Percentiles rank a stretch among this genome's conserved stretches.
These are phyloP conservation scores for Fomitopsis serialis DNA, from an alignment of 768 basidiomycete genomes.

Conservation along the genomic window DNA sequence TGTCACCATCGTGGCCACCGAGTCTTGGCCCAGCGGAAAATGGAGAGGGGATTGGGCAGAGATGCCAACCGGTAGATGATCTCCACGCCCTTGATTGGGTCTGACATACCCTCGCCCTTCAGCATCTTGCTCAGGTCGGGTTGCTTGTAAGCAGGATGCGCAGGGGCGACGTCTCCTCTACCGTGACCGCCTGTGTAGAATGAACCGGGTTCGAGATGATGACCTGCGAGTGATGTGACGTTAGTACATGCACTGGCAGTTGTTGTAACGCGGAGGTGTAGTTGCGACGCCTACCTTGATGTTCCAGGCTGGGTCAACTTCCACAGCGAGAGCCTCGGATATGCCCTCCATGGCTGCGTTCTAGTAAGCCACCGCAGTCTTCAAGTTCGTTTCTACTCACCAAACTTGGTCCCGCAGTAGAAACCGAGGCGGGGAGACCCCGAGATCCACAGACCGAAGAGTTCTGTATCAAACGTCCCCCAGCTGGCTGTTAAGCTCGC, in stretches of 20 bases:
- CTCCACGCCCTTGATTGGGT: slow-evolving; percentile 5
- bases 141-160: slow-evolving; percentile 2
- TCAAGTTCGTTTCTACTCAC: slow-evolving; percentile 2
- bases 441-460: slow-evolving; percentile 27
- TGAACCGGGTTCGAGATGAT: slow-evolving; percentile 14
- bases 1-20: background rate
- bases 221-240: slow-evolving; percentile 2
- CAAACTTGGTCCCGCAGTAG: slow-evolving; percentile 20
- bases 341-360: slow-evolving; percentile 13
- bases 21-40: slow-evolving; percentile 13
- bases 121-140: slow-evolving; percentile 1
- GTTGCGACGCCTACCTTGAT: slow-evolving; percentile 10
- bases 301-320: slow-evolving; percentile 17
- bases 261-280: background rate
- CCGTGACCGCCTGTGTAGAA: slow-evolving; percentile 16
- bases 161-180: background rate
- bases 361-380: background rate
- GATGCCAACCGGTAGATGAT: slow-evolving; percentile 5
- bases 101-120: background rate
- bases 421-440: slow-evolving; percentile 10
- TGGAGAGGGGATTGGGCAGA: slow-evolving; percentile 11
- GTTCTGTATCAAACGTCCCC: slow-evolving; percentile 33
- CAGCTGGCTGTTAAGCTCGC: slow-evolving; percentile 20
- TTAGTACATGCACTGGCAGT: background rate
- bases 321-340: slow-evolving; percentile 13